A percentile compares a stretch with the other conserved stretches of the same genome.
phyloP scores from a whole-genome alignment of 2,329 filamentous ascomycete species.

The Rasamsonia emersonii region DNA sequence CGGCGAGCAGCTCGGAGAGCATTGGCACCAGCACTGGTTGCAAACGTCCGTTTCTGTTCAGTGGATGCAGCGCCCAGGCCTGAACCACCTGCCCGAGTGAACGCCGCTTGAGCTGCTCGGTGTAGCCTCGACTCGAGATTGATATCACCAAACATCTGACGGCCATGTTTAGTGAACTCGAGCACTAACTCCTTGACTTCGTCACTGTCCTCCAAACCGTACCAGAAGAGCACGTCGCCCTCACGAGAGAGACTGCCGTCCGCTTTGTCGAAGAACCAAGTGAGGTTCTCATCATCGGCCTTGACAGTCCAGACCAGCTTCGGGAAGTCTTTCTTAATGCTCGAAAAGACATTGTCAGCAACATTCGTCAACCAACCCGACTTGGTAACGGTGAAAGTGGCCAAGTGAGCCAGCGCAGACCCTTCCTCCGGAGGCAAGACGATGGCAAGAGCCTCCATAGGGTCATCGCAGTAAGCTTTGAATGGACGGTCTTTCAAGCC shows the following conservation, averaged over 20 bases:
- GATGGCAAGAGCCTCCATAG: slow-evolving; percentile 85
- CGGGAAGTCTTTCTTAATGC: slow-evolving; percentile 87
- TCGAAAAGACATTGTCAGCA: slow-evolving; percentile 87
- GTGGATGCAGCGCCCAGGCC: slow-evolving; percentile 37
- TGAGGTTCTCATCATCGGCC: slow-evolving; percentile 90
- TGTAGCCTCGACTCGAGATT: slow-evolving; percentile 82
- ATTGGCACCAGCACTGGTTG: slow-evolving; percentile 42
- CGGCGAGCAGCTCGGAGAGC: slow-evolving; percentile 28
- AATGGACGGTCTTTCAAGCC: slow-evolving; percentile 70
- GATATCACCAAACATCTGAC: slow-evolving; percentile 79
- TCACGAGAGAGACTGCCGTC: slow-evolving; percentile 81
- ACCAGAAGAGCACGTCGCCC: slow-evolving; percentile 93
- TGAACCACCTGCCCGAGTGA: slow-evolving; percentile 43
- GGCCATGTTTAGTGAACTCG: slow-evolving; percentile 74
- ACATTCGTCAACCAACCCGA: slow-evolving; percentile 91
- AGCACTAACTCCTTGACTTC: slow-evolving; percentile 77
- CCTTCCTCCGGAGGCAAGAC: slow-evolving; percentile 65
- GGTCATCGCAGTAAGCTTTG: slow-evolving; percentile 89
- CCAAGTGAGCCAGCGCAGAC: slow-evolving; percentile 67
- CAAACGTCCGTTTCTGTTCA: slow-evolving; percentile 61
- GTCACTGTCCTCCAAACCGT: slow-evolving; percentile 71
- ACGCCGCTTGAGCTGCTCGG: slow-evolving; percentile 63
- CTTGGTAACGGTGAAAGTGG: slow-evolving; percentile 88
- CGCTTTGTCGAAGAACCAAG: slow-evolving; percentile 97
- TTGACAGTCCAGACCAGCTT: slow-evolving; percentile 95